Percentiles rank a stretch among this genome's conserved stretches.
phyloP scores from a whole-genome alignment of 1,284 basidiomycete genomes.

The Microbotryum silenes-acaulis region DNA sequence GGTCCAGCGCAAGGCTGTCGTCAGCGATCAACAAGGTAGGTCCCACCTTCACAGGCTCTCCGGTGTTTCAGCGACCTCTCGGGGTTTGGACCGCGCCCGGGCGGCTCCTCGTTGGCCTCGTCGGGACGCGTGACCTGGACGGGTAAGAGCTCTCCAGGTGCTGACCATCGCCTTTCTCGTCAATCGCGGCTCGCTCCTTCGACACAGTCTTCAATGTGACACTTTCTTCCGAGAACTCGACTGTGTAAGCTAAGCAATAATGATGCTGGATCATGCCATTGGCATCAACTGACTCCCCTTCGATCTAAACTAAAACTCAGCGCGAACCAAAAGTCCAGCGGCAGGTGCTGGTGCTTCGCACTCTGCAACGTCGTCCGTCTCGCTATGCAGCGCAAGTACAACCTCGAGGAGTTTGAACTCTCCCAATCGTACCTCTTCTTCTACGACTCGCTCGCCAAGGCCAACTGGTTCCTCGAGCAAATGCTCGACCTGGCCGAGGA shows the following conservation, averaged over 20 bases:
- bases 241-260: conserved; percentile 1
- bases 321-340: conserved; percentile 78
- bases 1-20: conserved; percentile 43
- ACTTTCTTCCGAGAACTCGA: conserved; percentile 57
- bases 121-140: too few relatives aligned
- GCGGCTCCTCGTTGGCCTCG: too few relatives aligned
- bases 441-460: conserved; percentile 36
- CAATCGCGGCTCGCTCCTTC: conserved; percentile 46
- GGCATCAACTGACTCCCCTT: too few relatives aligned
- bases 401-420: conserved; percentile 69
- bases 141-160: conserved; percentile 1
- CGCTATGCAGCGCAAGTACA: conserved; percentile 74
- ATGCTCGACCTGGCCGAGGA: conserved; percentile 73
- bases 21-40: conserved; percentile 57
- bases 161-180: background rate
- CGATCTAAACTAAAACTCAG: conserved; percentile 50
- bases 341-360: conserved; percentile 88
- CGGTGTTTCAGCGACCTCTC: conserved; percentile 2
- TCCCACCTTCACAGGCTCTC: background rate
- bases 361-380: conserved; percentile 59
- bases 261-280: too few relatives aligned
- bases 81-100: conserved; percentile 1
- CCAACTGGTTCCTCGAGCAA: conserved; percentile 87
- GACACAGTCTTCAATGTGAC: conserved; percentile 71
- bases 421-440: conserved; percentile 89